Conservation (phyloP, 768 basidiomycete genomes). For the Collybia sp. region DNA sequence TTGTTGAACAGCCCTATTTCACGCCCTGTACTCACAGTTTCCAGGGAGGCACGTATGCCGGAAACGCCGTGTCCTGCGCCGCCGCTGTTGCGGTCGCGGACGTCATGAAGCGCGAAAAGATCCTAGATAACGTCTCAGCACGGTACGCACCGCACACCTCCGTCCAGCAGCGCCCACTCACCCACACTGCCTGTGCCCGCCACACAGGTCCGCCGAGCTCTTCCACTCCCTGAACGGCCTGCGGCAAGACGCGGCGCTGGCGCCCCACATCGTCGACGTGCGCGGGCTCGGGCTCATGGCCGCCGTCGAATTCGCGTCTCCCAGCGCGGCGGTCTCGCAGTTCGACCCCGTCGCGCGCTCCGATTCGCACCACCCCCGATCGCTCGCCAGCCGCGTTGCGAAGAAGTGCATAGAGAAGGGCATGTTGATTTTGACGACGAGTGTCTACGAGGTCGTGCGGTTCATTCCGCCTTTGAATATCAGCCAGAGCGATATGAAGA, state of each 20-base stretch:
- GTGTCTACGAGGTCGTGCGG: slow-evolving; percentile 80
- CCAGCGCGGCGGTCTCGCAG: slow-evolving; percentile 40
- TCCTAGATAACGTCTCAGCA: slow-evolving; percentile 73
- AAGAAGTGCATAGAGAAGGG: slow-evolving; percentile 84
- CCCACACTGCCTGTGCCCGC: neutral
- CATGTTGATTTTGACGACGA: slow-evolving; percentile 84
- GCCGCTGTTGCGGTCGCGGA: slow-evolving; percentile 83
- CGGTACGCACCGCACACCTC: slow-evolving; percentile 36
- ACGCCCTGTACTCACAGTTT: neutral
- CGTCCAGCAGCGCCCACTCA: neutral
- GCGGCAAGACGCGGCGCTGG: slow-evolving; percentile 45
- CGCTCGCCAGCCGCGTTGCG: slow-evolving; percentile 64
- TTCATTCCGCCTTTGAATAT: slow-evolving; percentile 94
- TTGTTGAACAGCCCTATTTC: slow-evolving; percentile 7
- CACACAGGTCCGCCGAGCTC: slow-evolving; percentile 64
- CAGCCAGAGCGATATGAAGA: slow-evolving; percentile 65
- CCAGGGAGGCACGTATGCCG: slow-evolving; percentile 87
- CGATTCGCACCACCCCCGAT: slow-evolving; percentile 27
- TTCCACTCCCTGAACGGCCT: slow-evolving; percentile 56
- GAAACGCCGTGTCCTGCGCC: slow-evolving; percentile 89
- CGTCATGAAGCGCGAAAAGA: slow-evolving; percentile 73
- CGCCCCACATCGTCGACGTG: slow-evolving; percentile 71
- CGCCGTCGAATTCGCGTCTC: slow-evolving; percentile 71
- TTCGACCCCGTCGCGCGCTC: slow-evolving; percentile 37
- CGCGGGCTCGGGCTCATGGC: slow-evolving; percentile 91